Conservation (phyloP, 345 rosid genomes). For the Brassica carinata region DNA sequence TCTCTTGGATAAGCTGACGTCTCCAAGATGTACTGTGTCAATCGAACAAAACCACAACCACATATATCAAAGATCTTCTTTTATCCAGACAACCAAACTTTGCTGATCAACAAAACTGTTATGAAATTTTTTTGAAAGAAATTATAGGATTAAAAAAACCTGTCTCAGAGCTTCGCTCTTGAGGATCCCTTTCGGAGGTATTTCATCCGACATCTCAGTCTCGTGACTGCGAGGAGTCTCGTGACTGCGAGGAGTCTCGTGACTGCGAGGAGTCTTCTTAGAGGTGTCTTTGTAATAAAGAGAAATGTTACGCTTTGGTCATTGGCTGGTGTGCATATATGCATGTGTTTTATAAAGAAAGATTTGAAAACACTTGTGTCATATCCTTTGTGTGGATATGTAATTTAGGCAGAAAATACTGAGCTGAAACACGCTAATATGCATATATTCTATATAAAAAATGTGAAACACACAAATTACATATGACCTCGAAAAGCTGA, state of each 20-base stretch:
- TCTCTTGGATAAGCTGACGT: slow-evolving; percentile 59
- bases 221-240: neutral
- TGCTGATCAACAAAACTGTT: neutral
- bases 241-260: neutral
- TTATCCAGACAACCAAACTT: slow-evolving; percentile 1
- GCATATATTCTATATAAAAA: neutral
- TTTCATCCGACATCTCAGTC: slow-evolving; percentile 19
- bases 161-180: slow-evolving; percentile 29
- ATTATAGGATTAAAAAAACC: neutral
- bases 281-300: slow-evolving; percentile 1
- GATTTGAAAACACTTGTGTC: neutral
- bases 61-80: neutral
- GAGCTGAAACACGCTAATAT: neutral
- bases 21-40: slow-evolving; percentile 27
- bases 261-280: neutral
- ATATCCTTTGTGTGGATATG: neutral
- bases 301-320: slow-evolving; percentile 12
- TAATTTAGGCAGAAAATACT: neutral
- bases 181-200: slow-evolving; percentile 35
- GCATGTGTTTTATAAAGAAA: slow-evolving; percentile 1
- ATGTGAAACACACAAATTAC: neutral
- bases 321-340: slow-evolving; percentile 1
- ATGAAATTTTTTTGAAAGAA: neutral
- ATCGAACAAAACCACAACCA: neutral
- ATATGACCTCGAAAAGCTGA: neutral